Base-by-base conservation (phyloP, 129 eudicot genomes). In the Flaveria robusta region DNA sequence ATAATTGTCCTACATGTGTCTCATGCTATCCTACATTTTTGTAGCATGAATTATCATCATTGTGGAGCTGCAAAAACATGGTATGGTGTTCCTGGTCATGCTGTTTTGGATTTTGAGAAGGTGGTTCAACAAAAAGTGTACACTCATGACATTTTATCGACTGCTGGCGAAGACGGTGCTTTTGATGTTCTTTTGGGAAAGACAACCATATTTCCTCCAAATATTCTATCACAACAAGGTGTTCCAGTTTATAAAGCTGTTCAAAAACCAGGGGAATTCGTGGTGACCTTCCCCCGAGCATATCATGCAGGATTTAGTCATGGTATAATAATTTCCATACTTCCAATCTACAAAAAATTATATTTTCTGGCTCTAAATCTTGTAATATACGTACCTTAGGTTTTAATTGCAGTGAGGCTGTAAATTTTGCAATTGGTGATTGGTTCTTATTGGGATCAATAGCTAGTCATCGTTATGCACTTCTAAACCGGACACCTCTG, bases 1-100 rank as follows among this genome's bases (percentile, higher is more conserved):
- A 63, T 74, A 62, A 13, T 27, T 27, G 15, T 23, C 31, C 65
- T 3, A 22, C 65, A 58, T 59, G 3, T 43, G 67, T 70, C 27
- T 22, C 37, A 22, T 49, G 27, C 22, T 14, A 37, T 82, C 58
- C 60, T 26, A 27, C 74, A 27, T 42, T 9, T 9, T 66, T 79
- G 87, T 88, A 95, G 99, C 88, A 91, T 95, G 74, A 95, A 91
- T 69, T 95, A 87, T 83, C 99, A 95, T 79, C 99, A 95, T 70
- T 95, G 99, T 87, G 99, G 99, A 49, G 99, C 99, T 45, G 87
- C 94, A 79, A 95, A 95, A 87, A 95, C 99, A n/a, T 95, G 99
- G 99, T 95, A 95, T 42, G 99, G 99, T 43, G 85, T 95, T 82
- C 97, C 99, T 64, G 97, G 99, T 70, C 85, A 85, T 51, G 92